Base-by-base conservation (phyloP, 169 alveolate genomes). In the Plasmodium gaboni region DNA sequence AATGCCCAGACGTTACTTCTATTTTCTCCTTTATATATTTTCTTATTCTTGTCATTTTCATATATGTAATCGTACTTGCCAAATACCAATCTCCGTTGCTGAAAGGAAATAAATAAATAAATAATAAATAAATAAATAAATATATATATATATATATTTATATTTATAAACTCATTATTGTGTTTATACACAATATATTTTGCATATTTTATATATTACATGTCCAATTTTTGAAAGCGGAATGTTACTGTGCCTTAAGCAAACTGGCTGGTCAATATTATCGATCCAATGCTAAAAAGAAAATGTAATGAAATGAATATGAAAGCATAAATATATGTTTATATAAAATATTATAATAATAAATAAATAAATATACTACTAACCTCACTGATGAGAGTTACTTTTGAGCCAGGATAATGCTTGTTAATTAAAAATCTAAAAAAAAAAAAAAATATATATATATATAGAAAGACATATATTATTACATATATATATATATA, bases 381-480 rank as follows among this genome's bases (percentile, higher is more conserved):
- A 51, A 80, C 90, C 73, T 80, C 90, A 51, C 90, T 80, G 55
- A 80, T 80, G n/a, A 80, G 59, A 26, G 90, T 80, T 44, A 80
- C 76, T 50, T 68, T 65, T 44, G 90, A 78, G 1, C 90, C 90
- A 28, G 90, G 90, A 64, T 80, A 80, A 32, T 80, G 90, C 48
- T 28, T 67, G 51, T 80, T 80, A 80, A 80, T 67, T 55, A 80
- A 70, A 50, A 80, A 80, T 28, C 90, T 80, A 2, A 8, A 42
- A 64, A 9, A 42, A 28, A 26, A 1, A 50, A 50, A 50, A 50
- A 0, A 50, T 12, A 50, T 50, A 12, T 28, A 12, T 50, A 50
- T 12, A 50, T 50, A 50, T 50, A 12, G 1, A 50, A 2, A 50
- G 15, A 50, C 59, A 50, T 50, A 6, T 12, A n/a, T 12, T 12